These are phyloP conservation scores for Thermothelomyces thermophilus DNA, from an alignment of 2,329 filamentous ascomycete species.

Conservation along the genomic window DNA sequence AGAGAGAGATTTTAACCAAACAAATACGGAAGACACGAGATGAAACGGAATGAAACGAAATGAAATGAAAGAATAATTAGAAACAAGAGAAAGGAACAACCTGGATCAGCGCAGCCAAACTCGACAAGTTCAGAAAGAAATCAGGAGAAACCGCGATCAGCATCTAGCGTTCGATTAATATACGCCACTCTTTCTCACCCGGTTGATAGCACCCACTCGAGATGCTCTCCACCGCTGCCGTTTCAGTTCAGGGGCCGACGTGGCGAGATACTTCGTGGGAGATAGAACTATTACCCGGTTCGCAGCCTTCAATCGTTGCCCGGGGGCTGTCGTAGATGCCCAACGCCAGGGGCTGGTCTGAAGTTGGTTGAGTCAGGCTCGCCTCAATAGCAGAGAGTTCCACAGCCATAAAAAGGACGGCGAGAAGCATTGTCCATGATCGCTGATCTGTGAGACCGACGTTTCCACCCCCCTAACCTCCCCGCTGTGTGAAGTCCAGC, in stretches of 20 bases:
- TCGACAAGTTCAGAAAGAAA: background rate
- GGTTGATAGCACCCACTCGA: background rate
- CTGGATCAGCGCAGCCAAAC: background rate
- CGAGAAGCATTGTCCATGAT: no score
- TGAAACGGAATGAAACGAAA: background rate
- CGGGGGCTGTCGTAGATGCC: background rate
- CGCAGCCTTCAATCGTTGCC: no score
- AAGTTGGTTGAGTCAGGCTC: no score
- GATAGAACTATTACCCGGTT: background rate
- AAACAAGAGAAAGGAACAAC: background rate
- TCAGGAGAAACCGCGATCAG: background rate
- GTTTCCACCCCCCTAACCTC: background rate
- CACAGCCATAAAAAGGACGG: no score
- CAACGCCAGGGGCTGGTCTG: background rate
- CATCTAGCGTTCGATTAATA: background rate
- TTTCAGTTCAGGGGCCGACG: background rate
- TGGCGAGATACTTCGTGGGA: background rate
- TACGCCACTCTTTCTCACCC: background rate
- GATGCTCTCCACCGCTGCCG: background rate
- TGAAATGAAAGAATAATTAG: background rate
- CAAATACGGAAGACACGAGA: background rate
- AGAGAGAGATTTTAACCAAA: no score
- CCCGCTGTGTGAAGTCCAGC: background rate
- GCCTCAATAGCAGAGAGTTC: no score
- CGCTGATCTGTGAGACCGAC: background rate